These are phyloP conservation scores for Paramarasmius palmivorus DNA, from an alignment of 1,284 basidiomycete genomes.

Conservation along the genomic window DNA sequence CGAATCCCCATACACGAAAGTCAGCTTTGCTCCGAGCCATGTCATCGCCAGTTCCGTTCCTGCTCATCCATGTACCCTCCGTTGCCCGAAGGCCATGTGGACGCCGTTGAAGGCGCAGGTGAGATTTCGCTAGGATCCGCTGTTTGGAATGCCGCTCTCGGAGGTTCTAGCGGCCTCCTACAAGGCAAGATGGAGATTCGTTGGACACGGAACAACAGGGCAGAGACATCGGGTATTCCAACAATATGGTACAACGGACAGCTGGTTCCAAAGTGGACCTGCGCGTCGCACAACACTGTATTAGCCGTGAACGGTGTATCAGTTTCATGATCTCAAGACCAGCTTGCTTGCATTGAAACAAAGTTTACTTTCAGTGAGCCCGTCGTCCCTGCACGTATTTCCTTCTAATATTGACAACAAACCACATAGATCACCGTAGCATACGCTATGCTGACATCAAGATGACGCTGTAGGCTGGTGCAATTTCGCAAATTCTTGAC, in stretches of 20 bases:
- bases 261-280: background rate
- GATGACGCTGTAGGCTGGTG: too few relatives aligned
- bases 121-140: constrained; percentile 50
- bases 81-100: constrained; percentile 12
- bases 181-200: constrained; percentile 60
- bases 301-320: too few relatives aligned
- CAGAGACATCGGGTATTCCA: background rate
- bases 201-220: constrained; percentile 38
- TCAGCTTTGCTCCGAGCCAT: constrained; percentile 66
- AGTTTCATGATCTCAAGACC: too few relatives aligned
- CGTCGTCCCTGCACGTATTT: too few relatives aligned
- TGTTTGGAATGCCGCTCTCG: constrained; percentile 68
- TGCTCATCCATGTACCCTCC: constrained; percentile 77
- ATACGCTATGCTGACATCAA: too few relatives aligned
- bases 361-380: too few relatives aligned
- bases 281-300: background rate
- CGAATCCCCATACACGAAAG: constrained; percentile 73
- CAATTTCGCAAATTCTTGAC: too few relatives aligned
- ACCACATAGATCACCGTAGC: too few relatives aligned
- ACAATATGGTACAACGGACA: constrained; percentile 2
- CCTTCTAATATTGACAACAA: too few relatives aligned
- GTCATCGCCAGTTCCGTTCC: constrained; percentile 72
- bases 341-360: too few relatives aligned
- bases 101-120: constrained; percentile 3
- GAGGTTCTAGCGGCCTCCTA: constrained; percentile 51